phyloP scores from a whole-genome alignment of 208 protist species.

The Acanthamoeba lenticulata region DNA sequence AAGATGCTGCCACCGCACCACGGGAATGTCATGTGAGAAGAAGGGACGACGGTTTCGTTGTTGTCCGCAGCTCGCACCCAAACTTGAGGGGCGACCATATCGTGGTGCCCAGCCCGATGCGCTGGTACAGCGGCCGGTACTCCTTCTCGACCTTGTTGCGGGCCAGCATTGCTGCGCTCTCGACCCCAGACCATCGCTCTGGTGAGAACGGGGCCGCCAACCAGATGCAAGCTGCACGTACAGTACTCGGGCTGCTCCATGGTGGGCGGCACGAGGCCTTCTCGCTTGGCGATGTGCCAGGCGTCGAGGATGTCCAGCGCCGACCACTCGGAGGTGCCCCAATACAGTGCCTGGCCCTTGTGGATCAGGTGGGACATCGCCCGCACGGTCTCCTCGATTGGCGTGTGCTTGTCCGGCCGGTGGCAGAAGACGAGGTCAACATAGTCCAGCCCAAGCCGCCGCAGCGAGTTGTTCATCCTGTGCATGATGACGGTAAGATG shows the following conservation, averaged over 20 bases:
- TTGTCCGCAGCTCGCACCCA: neutral
- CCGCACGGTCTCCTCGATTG: conserved; percentile 72
- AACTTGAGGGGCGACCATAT: conserved; percentile 76
- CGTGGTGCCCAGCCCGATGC: conserved; percentile 64
- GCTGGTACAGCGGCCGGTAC: conserved; percentile 71
- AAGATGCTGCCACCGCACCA: conserved; percentile 1
- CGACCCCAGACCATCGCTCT: neutral
- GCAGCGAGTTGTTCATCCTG: conserved; percentile 40
- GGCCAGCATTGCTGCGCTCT: neutral
- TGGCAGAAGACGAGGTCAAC: conserved; percentile 76
- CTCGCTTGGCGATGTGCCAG: conserved; percentile 55
- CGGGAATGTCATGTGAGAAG: neutral
- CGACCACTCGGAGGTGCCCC: conserved; percentile 76
- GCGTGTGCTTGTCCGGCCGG: conserved; percentile 70
- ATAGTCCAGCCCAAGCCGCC: conserved; percentile 63
- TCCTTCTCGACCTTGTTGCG: conserved; percentile 62
- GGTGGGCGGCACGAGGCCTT: conserved; percentile 65
- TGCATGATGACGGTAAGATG: too few relatives aligned
- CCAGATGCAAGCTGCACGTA: neutral
- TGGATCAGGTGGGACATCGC: conserved; percentile 67
- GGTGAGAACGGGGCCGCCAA: neutral
- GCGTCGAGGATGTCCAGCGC: conserved; percentile 72
- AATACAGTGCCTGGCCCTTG: conserved; percentile 71
- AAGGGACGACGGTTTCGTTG: neutral
- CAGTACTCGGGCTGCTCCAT: conserved; percentile 77